phyloP scores from a whole-genome alignment of 2,329 filamentous ascomycete genomes.

The Aspergillus uvarum region DNA sequence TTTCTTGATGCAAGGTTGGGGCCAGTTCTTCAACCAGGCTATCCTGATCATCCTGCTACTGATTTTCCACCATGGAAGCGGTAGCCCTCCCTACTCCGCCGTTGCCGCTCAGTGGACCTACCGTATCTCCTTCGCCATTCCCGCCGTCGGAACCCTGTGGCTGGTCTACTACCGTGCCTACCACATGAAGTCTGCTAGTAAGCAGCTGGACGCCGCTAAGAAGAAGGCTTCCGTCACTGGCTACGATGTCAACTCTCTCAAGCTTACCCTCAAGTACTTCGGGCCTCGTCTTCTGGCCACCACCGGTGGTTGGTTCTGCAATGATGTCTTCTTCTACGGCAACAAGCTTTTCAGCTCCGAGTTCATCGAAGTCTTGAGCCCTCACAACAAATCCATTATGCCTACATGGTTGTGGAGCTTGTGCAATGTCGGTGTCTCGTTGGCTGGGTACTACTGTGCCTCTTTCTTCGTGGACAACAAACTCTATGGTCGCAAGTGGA shows the following conservation, averaged over 20 bases:
- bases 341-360: conserved; percentile 96
- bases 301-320: conserved; percentile 87
- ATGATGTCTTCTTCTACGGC: conserved; percentile 98
- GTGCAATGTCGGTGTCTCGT: conserved; percentile 82
- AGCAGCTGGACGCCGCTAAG: conserved; percentile 79
- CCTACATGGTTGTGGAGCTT: conserved; percentile 89
- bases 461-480: conserved; percentile 93
- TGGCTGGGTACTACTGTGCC: conserved; percentile 86
- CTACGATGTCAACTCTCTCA: conserved; percentile 83
- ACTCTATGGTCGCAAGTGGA: conserved; percentile 91
- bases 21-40: conserved; percentile 91
- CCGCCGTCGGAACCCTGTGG: conserved; percentile 87
- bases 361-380: conserved; percentile 81
- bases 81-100: conserved; percentile 73
- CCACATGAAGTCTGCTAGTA: conserved; percentile 88
- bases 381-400: conserved; percentile 70
- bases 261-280: conserved; percentile 76
- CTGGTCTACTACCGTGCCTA: conserved; percentile 93
- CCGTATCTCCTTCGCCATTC: conserved; percentile 87
- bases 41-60: conserved; percentile 81
- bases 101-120: conserved; percentile 85
- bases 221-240: conserved; percentile 84
- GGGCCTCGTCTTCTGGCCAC: conserved; percentile 84
- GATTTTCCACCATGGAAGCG: conserved; percentile 80
- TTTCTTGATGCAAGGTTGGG: conserved; percentile 98